Conservation (phyloP, 108 stramenopile genomes). For the Hondaea fermentalgiana region DNA sequence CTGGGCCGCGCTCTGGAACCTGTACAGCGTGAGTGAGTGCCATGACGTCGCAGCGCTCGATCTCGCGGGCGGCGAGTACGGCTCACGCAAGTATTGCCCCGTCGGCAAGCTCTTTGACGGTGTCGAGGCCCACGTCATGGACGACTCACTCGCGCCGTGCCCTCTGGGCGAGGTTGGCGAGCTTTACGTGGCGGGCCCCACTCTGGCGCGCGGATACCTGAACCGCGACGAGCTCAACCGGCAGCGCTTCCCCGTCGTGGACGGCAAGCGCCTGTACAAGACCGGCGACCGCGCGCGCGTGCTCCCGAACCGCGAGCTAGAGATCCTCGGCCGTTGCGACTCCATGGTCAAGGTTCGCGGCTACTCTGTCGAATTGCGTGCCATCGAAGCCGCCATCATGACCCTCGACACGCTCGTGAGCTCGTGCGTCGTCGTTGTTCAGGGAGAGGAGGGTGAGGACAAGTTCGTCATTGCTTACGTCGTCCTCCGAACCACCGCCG, state of each 20-base stretch:
- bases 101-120: constrained; percentile 31
- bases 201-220: constrained; percentile 62
- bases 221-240: constrained; percentile 63
- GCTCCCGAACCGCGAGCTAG: constrained; percentile 61
- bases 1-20: constrained; percentile 48
- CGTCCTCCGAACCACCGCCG: constrained; percentile 40
- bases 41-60: constrained; percentile 53
- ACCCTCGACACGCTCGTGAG: constrained; percentile 45
- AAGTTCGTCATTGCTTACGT: constrained; percentile 68
- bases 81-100: constrained; percentile 33
- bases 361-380: constrained; percentile 64
- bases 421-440: constrained; percentile 56
- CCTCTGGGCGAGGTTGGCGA: constrained; percentile 45
- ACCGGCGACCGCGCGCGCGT: constrained; percentile 64
- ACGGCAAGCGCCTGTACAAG: constrained; percentile 48
- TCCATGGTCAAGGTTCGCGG: constrained; percentile 76
- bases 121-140: constrained; percentile 34
- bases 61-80: constrained; percentile 12
- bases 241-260: constrained; percentile 49
- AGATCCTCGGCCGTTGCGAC: constrained; percentile 66
- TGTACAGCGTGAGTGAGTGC: constrained; percentile 64
- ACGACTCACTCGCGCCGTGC: neutral
- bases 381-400: constrained; percentile 50
- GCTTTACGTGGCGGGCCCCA: constrained; percentile 61
- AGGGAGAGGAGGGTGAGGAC: constrained; percentile 61